Evolutionary conservation across 202 grass and related monocot genomes (phyloP).

Genomic region (Carex sylvatica): DNA sequence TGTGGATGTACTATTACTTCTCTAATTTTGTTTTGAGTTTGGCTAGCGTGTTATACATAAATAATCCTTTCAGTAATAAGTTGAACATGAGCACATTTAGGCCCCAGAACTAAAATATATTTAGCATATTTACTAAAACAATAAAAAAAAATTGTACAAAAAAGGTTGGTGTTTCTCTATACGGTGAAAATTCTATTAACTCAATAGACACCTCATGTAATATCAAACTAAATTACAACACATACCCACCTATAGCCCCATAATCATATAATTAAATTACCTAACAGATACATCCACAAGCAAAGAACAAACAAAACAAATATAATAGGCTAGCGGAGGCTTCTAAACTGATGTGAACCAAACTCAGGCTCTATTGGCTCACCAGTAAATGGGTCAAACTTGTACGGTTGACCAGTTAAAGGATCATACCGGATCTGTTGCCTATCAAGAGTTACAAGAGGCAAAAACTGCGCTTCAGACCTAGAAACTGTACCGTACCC

Average conservation of each 20-base stretch:
- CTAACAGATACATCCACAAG: not conserved
- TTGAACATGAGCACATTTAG: not conserved
- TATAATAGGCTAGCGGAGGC: conserved; percentile 33
- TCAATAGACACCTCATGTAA: not conserved
- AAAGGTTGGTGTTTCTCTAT: not conserved
- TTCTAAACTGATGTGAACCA: conserved; percentile 27
- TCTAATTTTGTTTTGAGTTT: too few species aligned
- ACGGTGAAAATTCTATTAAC: not conserved
- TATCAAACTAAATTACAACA: not conserved
- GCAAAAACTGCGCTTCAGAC: conserved; percentile 31
- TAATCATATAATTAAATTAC: conserved; percentile 8
- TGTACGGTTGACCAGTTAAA: conserved; percentile 78
- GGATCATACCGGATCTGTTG: conserved; percentile 71
- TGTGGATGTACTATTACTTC: too few species aligned
- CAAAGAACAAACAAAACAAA: not conserved
- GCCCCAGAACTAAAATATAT: not conserved
- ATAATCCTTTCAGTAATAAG: not conserved
- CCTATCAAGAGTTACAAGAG: conserved; percentile 36
- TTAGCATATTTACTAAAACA: not conserved
- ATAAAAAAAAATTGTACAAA: not conserved
- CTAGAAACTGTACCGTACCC: conserved; percentile 1
- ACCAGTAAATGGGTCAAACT: conserved; percentile 83
- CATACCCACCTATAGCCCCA: not conserved
- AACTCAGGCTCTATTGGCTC: conserved; percentile 46
- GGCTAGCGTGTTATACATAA: not conserved